Evolutionary conservation across 1,284 basidiomycete genomes (phyloP), one percentile per base, ranked within the genome.

Genomic region (Ustilago crameri): DNA sequence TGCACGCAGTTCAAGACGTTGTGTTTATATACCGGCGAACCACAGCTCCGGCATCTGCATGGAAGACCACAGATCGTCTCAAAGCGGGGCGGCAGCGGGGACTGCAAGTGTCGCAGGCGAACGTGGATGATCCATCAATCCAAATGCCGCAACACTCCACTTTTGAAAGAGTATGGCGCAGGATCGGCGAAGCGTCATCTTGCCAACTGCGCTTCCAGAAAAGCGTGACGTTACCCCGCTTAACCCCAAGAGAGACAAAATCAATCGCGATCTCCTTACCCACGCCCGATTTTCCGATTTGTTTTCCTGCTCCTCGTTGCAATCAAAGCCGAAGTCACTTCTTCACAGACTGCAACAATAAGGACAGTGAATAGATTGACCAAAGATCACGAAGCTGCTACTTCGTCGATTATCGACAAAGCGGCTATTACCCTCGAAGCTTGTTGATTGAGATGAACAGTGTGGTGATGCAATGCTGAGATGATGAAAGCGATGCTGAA

Each of bases 401-500:
- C 20, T 42, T 10, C 30, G 5, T 30, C 30, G 30, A 12, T 18
- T 42, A 23, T 15, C 17, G 35, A 22, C 23, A 2, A 15, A 23
- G 41, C 41, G 20, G 41, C 18, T 15, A 42, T 18, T 42, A 23
- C 2, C 8, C 35, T 37, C 15, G 35, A 37, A 17, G 7, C 15
- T 15, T 42, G 9, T 20, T 42, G 22, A 23, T 10, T 12, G 18
- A 22, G 22, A 42, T 23, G 22, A 40, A 40, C 8, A 23, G 41
- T 12, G 22, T 42, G 41, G 3, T 9, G 22, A 42, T 42, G 41
- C 35, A n/a, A 37, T 37, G 35, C 35, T 37, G 35, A 17, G 17
- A 37, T 17, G 26, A 27, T 26, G 43, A 26, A 23, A n/a, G n/a
- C n/a, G 18, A 42, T 42, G 41, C 41, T 42, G 41, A 42, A 23